Evolutionary conservation across 352 stramenopile genomes (phyloP).

Genomic region (Globisporangium viniferum): DNA sequence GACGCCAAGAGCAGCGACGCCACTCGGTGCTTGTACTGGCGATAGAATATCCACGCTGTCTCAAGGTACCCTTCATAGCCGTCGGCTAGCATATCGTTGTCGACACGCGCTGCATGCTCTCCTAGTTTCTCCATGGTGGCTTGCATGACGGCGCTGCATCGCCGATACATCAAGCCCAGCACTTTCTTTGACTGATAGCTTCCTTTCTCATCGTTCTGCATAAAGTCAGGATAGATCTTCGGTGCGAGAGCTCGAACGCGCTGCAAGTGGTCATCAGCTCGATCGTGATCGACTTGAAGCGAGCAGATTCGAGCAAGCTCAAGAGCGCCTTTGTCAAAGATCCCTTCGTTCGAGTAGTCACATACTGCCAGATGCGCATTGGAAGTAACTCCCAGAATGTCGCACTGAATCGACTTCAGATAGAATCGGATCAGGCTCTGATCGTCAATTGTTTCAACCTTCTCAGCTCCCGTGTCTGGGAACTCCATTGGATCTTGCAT

Average conservation of each 20-base stretch:
- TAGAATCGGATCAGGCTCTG: conserved; percentile 65
- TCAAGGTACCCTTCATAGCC: conserved; percentile 51
- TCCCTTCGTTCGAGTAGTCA: conserved; percentile 43
- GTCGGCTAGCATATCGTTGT: conserved; percentile 46
- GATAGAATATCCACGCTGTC: conserved; percentile 44
- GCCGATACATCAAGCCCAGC: conserved; percentile 72
- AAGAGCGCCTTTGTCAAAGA: conserved; percentile 43
- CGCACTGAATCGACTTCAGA: conserved; percentile 62
- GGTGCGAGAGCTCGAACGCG: conserved; percentile 49
- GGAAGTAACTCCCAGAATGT: conserved; percentile 73
- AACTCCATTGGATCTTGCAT: conserved; percentile 50
- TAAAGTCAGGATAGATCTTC: conserved; percentile 75
- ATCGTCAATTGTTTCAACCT: conserved; percentile 37
- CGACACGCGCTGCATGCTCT: conserved; percentile 22
- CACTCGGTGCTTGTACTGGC: conserved; percentile 63
- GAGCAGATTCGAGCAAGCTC: conserved; percentile 66
- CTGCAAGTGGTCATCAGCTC: conserved; percentile 49
- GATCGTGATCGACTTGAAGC: conserved; percentile 67
- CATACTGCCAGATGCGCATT: conserved; percentile 76
- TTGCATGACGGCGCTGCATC: conserved; percentile 49
- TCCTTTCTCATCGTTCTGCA: conserved; percentile 66
- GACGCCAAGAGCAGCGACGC: conserved; percentile 56
- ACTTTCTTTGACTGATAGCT: conserved; percentile 70
- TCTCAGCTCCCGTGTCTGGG: conserved; percentile 18
- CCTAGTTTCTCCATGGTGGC: conserved; percentile 32